A percentile compares a stretch with the other conserved stretches of the same genome.
Evolutionary conservation across 441 rosid species (phyloP).

Genomic region (Brassica balearica): DNA sequence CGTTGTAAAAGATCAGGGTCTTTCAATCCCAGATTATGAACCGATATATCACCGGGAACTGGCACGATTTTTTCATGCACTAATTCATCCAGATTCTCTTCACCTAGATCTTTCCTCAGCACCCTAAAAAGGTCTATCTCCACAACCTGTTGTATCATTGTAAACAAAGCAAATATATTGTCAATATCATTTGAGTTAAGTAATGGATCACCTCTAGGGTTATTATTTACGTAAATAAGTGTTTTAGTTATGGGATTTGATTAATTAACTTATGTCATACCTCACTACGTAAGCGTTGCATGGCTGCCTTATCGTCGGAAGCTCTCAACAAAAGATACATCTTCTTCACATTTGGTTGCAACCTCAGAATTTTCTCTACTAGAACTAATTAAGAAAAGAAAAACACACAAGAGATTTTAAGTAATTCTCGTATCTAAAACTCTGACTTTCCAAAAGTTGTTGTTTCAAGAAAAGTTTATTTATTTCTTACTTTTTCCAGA

Average conservation of each 20-base stretch:
- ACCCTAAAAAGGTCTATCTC: conserved; percentile 75
- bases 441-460: neutral
- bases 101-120: conserved; percentile 61
- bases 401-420: neutral
- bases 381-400: conserved; percentile 63
- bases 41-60: conserved; percentile 75
- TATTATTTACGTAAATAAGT: neutral
- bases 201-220: neutral
- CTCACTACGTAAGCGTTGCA: conserved; percentile 54
- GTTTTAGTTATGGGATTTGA: neutral
- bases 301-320: conserved; percentile 47
- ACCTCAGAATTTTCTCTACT: conserved; percentile 63
- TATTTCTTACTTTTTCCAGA: neutral
- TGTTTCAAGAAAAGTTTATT: too few relatives aligned
- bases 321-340: conserved; percentile 64
- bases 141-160: conserved; percentile 51
- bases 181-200: neutral
- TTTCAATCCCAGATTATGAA: conserved; percentile 62
- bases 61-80: conserved; percentile 62
- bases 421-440: neutral
- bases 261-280: conserved; percentile 33
- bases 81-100: conserved; percentile 51
- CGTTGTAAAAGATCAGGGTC: conserved; percentile 52
- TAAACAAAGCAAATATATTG: neutral
- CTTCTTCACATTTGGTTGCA: conserved; percentile 71